Percentiles rank a stretch among this genome's conserved stretches.
These are phyloP conservation scores for Aspergillus biplanus DNA, from an alignment of 495 filamentous ascomycete genomes.

Conservation along the genomic window DNA sequence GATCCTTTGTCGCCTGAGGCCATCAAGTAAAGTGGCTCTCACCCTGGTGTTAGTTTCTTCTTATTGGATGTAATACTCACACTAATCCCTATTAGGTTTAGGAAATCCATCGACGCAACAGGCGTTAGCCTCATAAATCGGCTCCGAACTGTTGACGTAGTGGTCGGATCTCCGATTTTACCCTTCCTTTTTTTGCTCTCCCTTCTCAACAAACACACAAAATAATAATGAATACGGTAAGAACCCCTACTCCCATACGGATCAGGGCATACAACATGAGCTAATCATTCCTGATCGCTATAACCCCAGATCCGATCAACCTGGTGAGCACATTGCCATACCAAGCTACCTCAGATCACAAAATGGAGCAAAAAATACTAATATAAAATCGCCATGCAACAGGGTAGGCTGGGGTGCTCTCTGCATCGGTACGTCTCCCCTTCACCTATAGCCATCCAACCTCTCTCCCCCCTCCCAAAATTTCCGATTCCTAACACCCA, in stretches of 20 bases:
- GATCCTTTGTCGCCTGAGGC: slow-evolving; percentile 31
- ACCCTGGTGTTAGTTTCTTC: neutral
- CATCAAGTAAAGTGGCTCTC: slow-evolving; percentile 8
- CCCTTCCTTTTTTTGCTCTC: slow-evolving; percentile 20
- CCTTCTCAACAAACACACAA: slow-evolving; percentile 4
- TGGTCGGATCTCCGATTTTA: slow-evolving; percentile 15
- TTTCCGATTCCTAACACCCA: neutral
- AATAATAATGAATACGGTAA: slow-evolving; percentile 52
- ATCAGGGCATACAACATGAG: neutral
- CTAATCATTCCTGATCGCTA: neutral
- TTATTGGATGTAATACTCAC: neutral
- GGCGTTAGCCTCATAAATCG: slow-evolving; percentile 3
- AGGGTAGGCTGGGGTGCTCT: slow-evolving; percentile 89
- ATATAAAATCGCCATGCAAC: slow-evolving; percentile 23
- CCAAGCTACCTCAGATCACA: neutral
- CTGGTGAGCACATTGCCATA: slow-evolving; percentile 41
- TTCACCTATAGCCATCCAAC: neutral
- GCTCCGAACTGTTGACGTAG: slow-evolving; percentile 37
- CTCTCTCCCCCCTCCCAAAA: neutral
- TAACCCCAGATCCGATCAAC: slow-evolving; percentile 55
- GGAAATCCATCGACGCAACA: neutral
- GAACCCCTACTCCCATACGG: neutral
- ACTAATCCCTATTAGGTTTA: neutral
- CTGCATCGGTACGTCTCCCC: slow-evolving; percentile 61
- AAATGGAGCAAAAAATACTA: slow-evolving; percentile 26